These are phyloP conservation scores for Pezicula radicicola DNA, from an alignment of 2,329 filamentous ascomycete species.

Conservation along the genomic window DNA sequence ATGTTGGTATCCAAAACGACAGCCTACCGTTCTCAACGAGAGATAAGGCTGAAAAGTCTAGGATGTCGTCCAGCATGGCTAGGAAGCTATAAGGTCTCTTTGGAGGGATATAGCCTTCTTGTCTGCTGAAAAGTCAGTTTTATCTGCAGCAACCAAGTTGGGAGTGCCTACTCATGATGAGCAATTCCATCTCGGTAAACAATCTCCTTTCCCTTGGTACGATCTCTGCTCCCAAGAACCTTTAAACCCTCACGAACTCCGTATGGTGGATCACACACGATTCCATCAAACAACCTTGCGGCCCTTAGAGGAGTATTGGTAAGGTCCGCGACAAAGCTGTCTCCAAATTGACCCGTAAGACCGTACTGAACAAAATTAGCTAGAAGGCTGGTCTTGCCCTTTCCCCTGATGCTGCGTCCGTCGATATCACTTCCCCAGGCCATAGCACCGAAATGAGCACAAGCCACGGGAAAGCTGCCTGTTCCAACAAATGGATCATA, in stretches of 20 bases:
- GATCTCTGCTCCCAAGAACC: constrained; percentile 76
- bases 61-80: constrained; percentile 85
- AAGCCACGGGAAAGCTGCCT: constrained; percentile 87
- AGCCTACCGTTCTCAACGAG: constrained; percentile 78
- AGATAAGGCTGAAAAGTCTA: constrained; percentile 74
- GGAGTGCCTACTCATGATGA: constrained; percentile 58
- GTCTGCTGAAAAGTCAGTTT: constrained; percentile 33
- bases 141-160: not conserved
- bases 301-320: constrained; percentile 77
- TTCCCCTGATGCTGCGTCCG: constrained; percentile 79
- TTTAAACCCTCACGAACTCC: constrained; percentile 89
- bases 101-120: constrained; percentile 73
- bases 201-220: constrained; percentile 51
- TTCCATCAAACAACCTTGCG: constrained; percentile 71
- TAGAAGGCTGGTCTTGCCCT: constrained; percentile 43
- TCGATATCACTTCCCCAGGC: constrained; percentile 92
- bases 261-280: constrained; percentile 94
- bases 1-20: constrained; percentile 96
- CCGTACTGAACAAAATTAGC: constrained; percentile 87
- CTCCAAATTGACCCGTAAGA: constrained; percentile 63
- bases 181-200: constrained; percentile 67
- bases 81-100: constrained; percentile 91
- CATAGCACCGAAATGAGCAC: constrained; percentile 83
- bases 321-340: constrained; percentile 80
- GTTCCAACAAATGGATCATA: constrained; percentile 97